A percentile compares a stretch with the other conserved stretches of the same genome.
These are phyloP conservation scores for sorghum (Sorghum bicolor) DNA, from an alignment of 176 grass and related monocot genomes.

Conservation along the genomic window Sorghum_bicolor_NCBIv3 NC_012873.2:2478001-2478500, in stretches of 20 bases:
- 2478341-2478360: neutral
- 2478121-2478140: neutral
- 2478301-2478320: neutral
- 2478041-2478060: neutral
- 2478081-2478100: slow-evolving; percentile 19
- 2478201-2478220: too few relatives aligned
- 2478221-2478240: slow-evolving; percentile 11
- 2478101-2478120: neutral
- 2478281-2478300: slow-evolving; percentile 17
- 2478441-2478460: neutral
- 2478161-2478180: neutral
- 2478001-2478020: slow-evolving; percentile 3
- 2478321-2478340: neutral
- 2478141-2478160: neutral
- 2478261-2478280: neutral
- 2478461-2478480: neutral
- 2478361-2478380: neutral
- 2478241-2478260: neutral
- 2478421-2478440: neutral
- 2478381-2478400: neutral
- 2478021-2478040: neutral
- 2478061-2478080: neutral
- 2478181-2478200: too few relatives aligned
- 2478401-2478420: neutral
- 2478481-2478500: neutral